Base-by-base conservation (phyloP, 164 flowering plant species). In the Vitis amurensis region DNA sequence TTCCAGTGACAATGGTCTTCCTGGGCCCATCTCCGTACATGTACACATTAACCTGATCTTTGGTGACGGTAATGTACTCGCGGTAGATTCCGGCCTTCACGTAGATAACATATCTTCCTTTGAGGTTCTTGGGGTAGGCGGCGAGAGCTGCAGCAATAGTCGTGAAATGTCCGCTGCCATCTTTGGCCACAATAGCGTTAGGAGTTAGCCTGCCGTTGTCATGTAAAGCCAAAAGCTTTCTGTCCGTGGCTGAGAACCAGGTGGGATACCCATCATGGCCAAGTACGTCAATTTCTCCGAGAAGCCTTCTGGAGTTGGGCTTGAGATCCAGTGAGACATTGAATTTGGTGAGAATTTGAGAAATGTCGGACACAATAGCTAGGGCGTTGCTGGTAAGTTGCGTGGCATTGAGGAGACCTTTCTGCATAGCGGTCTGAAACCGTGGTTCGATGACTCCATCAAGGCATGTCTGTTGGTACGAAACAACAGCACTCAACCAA, bases 1-100 rank as follows among this genome's bases (percentile, higher is more conserved):
- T 63, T 3, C 88, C 89, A 16, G 87, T 81, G 68, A 87, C 65
- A 13, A 78, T 62, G 13, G 85, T 78, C 76, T 55, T 80, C 29
- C 72, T 71, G 0, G 87, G 79, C 1, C 89, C 91, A 62, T 88
- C 91, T 9, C 91, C 91, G 52, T 78, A 78, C 74, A 88, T 79
- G 64, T 75, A 66, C 13, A 86, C 70, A n/a, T 81, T 74, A 2
- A 53, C 47, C 67, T 12, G 23, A 1, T 68, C 50, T 72, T 69
- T 77, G 1, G 50, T 19, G 2, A 86, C 62, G 0, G 10, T 17
- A 2, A 84, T 68, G 8, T 69, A 37, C 69, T 88, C 91, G 7
- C 66, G 5, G 49, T 88, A 86, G n/a, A 79, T 48, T 10, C 89
- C 89, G 0, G 84, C 83, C 80, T 88, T 88, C 1, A 87, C 84